Percentiles rank a stretch among this genome's conserved stretches.
phyloP scores from a whole-genome alignment of 1,284 basidiomycete genomes.

The Pulchroboletus neoregius region DNA sequence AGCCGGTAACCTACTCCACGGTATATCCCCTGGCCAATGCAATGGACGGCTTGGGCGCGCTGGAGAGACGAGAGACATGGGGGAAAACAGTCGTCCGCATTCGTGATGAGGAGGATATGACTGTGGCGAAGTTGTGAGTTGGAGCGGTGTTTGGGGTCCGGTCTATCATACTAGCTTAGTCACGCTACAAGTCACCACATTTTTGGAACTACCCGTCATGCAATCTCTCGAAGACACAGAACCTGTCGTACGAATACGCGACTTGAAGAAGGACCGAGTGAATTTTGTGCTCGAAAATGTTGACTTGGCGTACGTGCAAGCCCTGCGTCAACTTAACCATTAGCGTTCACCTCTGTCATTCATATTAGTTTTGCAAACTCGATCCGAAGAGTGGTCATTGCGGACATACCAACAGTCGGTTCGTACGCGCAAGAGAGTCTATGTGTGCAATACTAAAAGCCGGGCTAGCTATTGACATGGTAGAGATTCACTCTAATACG shows the following conservation, averaged over 20 bases:
- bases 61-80: conserved; percentile 87
- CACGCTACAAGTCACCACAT: neutral
- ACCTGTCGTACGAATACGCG: conserved; percentile 72
- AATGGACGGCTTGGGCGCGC: conserved; percentile 62
- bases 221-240: conserved; percentile 46
- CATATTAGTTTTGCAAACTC: conserved; percentile 78
- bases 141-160: conserved; percentile 27
- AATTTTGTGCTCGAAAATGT: conserved; percentile 92
- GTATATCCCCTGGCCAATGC: conserved; percentile 62
- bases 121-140: conserved; percentile 33
- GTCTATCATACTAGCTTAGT: conserved; percentile 2
- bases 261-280: conserved; percentile 74
- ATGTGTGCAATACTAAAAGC: conserved; percentile 4
- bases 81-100: conserved; percentile 83
- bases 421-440: conserved; percentile 32
- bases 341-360: conserved; percentile 13
- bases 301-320: conserved; percentile 70
- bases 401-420: conserved; percentile 94
- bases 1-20: conserved; percentile 72
- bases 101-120: conserved; percentile 39
- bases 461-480: conserved; percentile 87
- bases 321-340: neutral
- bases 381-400: conserved; percentile 85
- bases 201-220: conserved; percentile 19
- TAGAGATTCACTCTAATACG: conserved; percentile 90